Percentiles rank a stretch among this genome's conserved stretches.
phyloP scores from a whole-genome alignment of 306 rosid species.

The Sicyos baderoa region DNA sequence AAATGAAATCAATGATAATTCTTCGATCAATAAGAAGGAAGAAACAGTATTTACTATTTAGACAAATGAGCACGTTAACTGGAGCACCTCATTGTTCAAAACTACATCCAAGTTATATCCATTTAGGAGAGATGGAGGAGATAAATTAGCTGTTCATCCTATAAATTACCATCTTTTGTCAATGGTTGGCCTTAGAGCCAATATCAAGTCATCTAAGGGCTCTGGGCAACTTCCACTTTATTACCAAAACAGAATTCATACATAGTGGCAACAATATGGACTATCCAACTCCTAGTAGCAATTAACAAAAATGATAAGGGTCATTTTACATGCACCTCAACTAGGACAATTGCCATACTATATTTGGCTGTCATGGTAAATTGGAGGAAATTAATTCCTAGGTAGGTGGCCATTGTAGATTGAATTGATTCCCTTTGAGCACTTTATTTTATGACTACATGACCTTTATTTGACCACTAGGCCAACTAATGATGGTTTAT shows the following conservation, averaged over 20 bases:
- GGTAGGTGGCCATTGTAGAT: no score
- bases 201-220: background rate
- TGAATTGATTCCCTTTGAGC: no score
- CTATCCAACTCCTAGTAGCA: background rate
- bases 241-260: background rate
- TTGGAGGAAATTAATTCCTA: no score
- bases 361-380: no score
- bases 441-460: no score
- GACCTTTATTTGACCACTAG: no score
- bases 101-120: background rate
- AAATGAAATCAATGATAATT: background rate
- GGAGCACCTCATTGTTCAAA: background rate
- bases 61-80: background rate
- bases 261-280: background rate
- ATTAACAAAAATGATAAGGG: background rate
- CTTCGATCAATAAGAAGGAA: background rate
- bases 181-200: conserved; percentile 1
- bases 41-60: background rate
- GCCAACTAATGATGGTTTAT: no score
- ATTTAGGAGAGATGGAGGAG: background rate
- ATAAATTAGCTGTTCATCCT: background rate
- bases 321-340: no score
- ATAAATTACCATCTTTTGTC: background rate
- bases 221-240: background rate
- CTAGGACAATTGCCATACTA: no score